Conservation (phyloP, 2,329 filamentous ascomycete genomes). For the Colletotrichum camelliae region DNA sequence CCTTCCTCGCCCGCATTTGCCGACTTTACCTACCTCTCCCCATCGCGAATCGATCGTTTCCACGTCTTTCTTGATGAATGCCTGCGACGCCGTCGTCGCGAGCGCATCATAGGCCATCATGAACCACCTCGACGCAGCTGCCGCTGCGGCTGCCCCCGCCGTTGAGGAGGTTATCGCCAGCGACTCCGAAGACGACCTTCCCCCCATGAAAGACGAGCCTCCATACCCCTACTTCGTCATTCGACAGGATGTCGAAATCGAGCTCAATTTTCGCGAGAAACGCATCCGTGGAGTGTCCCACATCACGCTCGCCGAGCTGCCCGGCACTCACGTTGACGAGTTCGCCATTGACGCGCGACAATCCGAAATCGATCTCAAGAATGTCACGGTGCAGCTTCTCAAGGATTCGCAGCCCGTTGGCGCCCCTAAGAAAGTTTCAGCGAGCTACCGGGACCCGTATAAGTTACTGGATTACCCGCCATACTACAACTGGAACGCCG, state of each 20-base stretch:
- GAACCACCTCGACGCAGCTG: slow-evolving; percentile 15
- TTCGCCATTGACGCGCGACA: slow-evolving; percentile 68
- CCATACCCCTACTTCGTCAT: slow-evolving; percentile 61
- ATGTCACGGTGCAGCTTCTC: slow-evolving; percentile 57
- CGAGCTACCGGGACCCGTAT: slow-evolving; percentile 69
- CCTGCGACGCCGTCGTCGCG: neutral
- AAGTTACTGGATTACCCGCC: slow-evolving; percentile 65
- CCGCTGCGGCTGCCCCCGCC: slow-evolving; percentile 3
- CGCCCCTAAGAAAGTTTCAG: slow-evolving; percentile 41
- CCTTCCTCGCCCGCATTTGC: slow-evolving; percentile 1
- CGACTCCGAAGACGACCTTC: slow-evolving; percentile 33
- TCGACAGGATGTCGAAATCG: slow-evolving; percentile 87
- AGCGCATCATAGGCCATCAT: slow-evolving; percentile 17
- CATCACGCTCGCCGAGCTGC: slow-evolving; percentile 74
- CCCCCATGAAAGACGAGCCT: slow-evolving; percentile 38
- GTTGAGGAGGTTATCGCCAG: slow-evolving; percentile 16
- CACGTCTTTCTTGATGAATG: neutral
- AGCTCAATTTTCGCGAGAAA: slow-evolving; percentile 83
- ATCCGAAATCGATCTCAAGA: slow-evolving; percentile 60
- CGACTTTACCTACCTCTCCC: neutral
- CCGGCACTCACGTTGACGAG: slow-evolving; percentile 57
- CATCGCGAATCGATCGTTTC: neutral
- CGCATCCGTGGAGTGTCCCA: slow-evolving; percentile 80
- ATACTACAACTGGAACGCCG: slow-evolving; percentile 66
- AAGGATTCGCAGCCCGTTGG: slow-evolving; percentile 21